These are phyloP conservation scores for Casuarina glauca DNA, from an alignment of 306 rosid species.

Conservation along the genomic window DNA sequence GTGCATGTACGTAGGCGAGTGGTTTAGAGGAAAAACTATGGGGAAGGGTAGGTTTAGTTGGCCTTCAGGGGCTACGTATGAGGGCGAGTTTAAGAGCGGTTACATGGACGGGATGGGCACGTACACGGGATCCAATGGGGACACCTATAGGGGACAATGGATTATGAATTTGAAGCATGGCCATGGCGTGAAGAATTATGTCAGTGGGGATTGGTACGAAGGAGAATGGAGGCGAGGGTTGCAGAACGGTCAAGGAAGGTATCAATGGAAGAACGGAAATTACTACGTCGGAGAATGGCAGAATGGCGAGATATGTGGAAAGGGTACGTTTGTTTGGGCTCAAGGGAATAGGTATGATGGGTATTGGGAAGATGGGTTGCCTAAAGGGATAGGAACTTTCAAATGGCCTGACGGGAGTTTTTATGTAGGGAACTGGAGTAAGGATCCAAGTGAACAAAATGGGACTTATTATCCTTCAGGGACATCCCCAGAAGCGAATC, in stretches of 20 bases:
- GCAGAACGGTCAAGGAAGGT: slow-evolving; percentile 78
- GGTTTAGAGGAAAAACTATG: slow-evolving; percentile 72
- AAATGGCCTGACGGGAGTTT: slow-evolving; percentile 73
- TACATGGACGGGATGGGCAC: slow-evolving; percentile 80
- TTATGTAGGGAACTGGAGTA: slow-evolving; percentile 71
- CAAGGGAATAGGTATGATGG: slow-evolving; percentile 80
- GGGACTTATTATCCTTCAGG: slow-evolving; percentile 57
- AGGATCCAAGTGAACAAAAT: slow-evolving; percentile 54
- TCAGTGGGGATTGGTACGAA: slow-evolving; percentile 73
- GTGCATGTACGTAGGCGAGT: slow-evolving; percentile 82
- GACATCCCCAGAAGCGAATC: slow-evolving; percentile 41
- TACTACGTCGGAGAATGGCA: slow-evolving; percentile 81
- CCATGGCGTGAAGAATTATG: slow-evolving; percentile 55
- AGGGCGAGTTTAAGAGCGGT: slow-evolving; percentile 83
- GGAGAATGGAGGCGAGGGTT: slow-evolving; percentile 76
- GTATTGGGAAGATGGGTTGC: slow-evolving; percentile 70
- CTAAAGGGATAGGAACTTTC: slow-evolving; percentile 71
- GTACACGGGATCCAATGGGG: slow-evolving; percentile 62
- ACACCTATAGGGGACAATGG: slow-evolving; percentile 79
- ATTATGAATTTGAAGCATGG: slow-evolving; percentile 83
- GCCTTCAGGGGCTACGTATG: slow-evolving; percentile 93
- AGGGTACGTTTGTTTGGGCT: slow-evolving; percentile 64
- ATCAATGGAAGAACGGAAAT: slow-evolving; percentile 73
- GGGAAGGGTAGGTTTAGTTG: slow-evolving; percentile 88
- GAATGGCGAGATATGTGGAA: slow-evolving; percentile 71